phyloP scores from a whole-genome alignment of 768 basidiomycete species.

The Calvatia gigantea region DNA sequence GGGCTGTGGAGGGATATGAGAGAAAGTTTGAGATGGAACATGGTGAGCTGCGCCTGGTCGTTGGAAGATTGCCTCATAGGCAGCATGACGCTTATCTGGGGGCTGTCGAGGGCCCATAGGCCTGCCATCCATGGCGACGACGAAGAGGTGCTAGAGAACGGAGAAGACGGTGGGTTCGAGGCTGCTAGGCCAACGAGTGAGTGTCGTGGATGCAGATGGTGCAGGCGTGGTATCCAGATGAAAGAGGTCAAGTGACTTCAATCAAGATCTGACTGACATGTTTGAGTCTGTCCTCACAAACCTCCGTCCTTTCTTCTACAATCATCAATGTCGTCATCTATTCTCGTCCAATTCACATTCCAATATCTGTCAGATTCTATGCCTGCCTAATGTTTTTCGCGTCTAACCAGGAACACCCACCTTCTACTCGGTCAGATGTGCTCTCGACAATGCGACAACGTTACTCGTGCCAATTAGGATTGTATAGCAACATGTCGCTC shows the following conservation, averaged over 20 bases:
- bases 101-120: slow-evolving; percentile 53
- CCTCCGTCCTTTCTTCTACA: no score
- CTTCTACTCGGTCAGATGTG: no score
- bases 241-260: not conserved
- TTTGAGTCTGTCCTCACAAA: no score
- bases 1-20: slow-evolving; percentile 24
- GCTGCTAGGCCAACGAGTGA: not conserved
- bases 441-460: no score
- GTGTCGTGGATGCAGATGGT: not conserved
- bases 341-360: no score
- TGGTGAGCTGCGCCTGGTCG: slow-evolving; percentile 63
- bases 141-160: slow-evolving; percentile 13
- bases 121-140: slow-evolving; percentile 36
- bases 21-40: slow-evolving; percentile 25
- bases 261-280: not conserved
- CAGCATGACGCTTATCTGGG: slow-evolving; percentile 74
- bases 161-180: slow-evolving; percentile 13
- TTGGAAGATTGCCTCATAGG: slow-evolving; percentile 88
- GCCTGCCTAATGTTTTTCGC: no score
- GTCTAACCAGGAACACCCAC: no score
- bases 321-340: no score
- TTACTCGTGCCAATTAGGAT: no score
- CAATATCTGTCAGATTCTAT: no score
- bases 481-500: no score
- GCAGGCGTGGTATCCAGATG: slow-evolving; percentile 3